Conservation (phyloP, 1,284 basidiomycete genomes). For the Puccinia triticina region DNA sequence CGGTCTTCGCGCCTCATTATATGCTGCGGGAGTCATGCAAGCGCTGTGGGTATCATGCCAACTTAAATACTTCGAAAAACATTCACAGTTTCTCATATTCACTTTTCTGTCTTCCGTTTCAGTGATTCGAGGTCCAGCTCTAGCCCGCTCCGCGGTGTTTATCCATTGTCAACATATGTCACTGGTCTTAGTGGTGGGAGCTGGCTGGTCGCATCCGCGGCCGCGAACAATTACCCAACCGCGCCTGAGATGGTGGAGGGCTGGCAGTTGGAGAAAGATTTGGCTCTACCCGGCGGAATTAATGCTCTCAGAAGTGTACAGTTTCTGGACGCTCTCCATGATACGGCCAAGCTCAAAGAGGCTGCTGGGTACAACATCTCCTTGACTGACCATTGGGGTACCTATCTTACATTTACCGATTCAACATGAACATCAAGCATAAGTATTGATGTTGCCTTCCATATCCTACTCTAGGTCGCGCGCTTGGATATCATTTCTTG, state of each 20-base stretch:
- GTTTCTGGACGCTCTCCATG: slow-evolving; percentile 4
- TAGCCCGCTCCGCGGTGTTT: slow-evolving; percentile 56
- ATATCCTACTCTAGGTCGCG: background rate
- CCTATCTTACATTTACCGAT: too few relatives aligned
- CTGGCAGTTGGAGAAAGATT: slow-evolving; percentile 32
- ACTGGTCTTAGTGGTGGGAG: slow-evolving; percentile 59
- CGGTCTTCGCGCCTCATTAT: slow-evolving; percentile 31
- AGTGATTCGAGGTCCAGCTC: slow-evolving; percentile 21
- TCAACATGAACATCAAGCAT: too few relatives aligned
- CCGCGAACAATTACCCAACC: slow-evolving; percentile 57
- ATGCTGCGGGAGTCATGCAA: slow-evolving; percentile 33
- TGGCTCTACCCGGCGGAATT: slow-evolving; percentile 27
- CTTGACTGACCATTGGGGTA: slow-evolving; percentile 28
- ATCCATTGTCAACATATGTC: slow-evolving; percentile 58
- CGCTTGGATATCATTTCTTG: slow-evolving; percentile 26
- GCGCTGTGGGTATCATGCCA: slow-evolving; percentile 16
- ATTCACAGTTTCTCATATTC: background rate
- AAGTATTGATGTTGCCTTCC: too few relatives aligned
- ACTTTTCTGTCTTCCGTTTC: background rate
- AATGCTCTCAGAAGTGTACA: background rate
- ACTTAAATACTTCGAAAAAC: background rate
- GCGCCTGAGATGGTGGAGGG: background rate
- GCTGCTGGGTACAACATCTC: slow-evolving; percentile 26
- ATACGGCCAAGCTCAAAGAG: background rate
- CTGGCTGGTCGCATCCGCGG: slow-evolving; percentile 56